These are phyloP conservation scores for Lipomyces mesembrius DNA, from an alignment of 805 yeast species.

Conservation along the genomic window DNA sequence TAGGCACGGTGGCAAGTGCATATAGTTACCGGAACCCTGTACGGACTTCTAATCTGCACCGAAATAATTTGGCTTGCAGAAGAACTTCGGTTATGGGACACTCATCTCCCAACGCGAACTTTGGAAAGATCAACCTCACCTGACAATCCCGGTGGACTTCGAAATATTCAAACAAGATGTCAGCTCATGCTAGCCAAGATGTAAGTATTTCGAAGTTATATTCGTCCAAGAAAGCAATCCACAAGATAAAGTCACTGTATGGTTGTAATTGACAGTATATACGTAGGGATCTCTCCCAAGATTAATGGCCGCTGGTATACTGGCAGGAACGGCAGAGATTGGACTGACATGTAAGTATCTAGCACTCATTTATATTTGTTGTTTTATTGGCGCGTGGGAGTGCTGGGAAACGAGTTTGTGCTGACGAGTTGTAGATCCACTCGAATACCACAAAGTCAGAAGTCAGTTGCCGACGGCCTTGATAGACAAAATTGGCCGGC, in stretches of 20 bases:
- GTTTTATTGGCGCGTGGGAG: neutral
- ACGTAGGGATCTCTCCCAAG: slow-evolving; percentile 18
- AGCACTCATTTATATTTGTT: neutral
- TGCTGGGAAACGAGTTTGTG: neutral
- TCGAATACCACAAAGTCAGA: slow-evolving; percentile 49
- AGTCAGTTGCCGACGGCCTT: slow-evolving; percentile 45
- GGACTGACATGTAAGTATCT: slow-evolving; percentile 46
- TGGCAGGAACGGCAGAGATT: slow-evolving; percentile 49
- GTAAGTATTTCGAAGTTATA: neutral
- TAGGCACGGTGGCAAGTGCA: too few relatives aligned
- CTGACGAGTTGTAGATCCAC: slow-evolving; percentile 46
- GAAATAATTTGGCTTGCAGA: neutral
- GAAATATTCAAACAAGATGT: neutral
- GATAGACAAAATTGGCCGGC: slow-evolving; percentile 25
- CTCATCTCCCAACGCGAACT: neutral
- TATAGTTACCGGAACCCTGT: too few relatives aligned
- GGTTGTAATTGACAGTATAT: neutral
- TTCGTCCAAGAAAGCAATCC: neutral
- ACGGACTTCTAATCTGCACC: neutral
- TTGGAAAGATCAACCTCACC: neutral
- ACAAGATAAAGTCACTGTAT: neutral
- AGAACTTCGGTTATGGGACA: too few relatives aligned
- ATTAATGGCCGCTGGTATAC: slow-evolving; percentile 43
- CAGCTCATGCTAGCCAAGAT: neutral
- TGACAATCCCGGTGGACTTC: neutral